Evolutionary conservation across 495 filamentous ascomycete genomes (phyloP).

Genomic region (Talaromyces trachyspermus): DNA sequence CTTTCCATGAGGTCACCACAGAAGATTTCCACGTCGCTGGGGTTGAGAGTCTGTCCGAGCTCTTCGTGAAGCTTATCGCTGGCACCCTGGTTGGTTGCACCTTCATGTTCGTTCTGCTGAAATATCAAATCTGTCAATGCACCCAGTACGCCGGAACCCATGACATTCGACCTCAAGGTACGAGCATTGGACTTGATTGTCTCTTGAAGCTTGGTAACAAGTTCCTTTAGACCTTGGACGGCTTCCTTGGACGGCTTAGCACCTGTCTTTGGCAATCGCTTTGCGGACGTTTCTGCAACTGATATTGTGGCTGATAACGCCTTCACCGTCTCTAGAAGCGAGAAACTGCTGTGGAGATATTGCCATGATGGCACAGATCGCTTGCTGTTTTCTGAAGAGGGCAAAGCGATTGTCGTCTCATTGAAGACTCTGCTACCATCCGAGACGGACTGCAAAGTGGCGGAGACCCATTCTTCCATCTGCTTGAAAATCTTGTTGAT

Average conservation of each 20-base stretch:
- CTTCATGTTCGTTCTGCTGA: slow-evolving; percentile 15
- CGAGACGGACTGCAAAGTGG: slow-evolving; percentile 20
- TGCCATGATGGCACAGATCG: slow-evolving; percentile 34
- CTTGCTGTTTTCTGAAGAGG: slow-evolving; percentile 6
- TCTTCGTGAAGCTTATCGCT: slow-evolving; percentile 23
- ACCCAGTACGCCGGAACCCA: slow-evolving; percentile 30
- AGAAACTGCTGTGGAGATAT: slow-evolving; percentile 31
- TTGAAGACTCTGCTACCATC: slow-evolving; percentile 18
- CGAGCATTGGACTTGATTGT: slow-evolving; percentile 26
- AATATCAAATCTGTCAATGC: slow-evolving; percentile 30
- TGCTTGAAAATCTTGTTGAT: slow-evolving; percentile 22
- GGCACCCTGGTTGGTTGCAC: slow-evolving; percentile 6
- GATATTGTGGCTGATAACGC: slow-evolving; percentile 25
- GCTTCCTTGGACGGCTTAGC: slow-evolving; percentile 29
- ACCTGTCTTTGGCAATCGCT: slow-evolving; percentile 24
- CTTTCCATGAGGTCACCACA: slow-evolving; percentile 40
- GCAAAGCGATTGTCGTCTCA: slow-evolving; percentile 20
- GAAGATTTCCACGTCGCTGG: slow-evolving; percentile 32
- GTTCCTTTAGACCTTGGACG: slow-evolving; percentile 18
- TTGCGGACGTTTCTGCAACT: slow-evolving; percentile 15
- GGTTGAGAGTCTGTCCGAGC: slow-evolving; percentile 27
- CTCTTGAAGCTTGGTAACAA: slow-evolving; percentile 27
- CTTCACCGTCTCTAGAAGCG: slow-evolving; percentile 33
- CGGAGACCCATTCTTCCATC: slow-evolving; percentile 29
- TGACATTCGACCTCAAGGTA: slow-evolving; percentile 28